Percentiles rank a stretch among this genome's conserved stretches.
Conservation (phyloP, 768 basidiomycete species). For the Tylopilus vinaceipallidus region DNA sequence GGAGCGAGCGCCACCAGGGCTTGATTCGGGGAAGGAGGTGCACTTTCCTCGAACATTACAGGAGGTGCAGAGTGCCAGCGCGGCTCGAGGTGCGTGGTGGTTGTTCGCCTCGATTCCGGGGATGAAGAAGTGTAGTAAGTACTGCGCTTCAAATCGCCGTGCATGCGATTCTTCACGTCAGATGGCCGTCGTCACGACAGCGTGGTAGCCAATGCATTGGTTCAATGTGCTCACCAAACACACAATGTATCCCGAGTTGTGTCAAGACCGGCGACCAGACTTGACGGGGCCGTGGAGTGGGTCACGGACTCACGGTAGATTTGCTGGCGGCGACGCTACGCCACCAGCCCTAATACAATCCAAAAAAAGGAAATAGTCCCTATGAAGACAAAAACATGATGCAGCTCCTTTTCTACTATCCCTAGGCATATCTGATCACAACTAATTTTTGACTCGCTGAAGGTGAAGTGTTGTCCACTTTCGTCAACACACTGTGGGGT, state of each 20-base stretch:
- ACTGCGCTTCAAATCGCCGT: background rate
- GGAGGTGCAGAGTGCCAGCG: background rate
- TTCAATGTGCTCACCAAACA: background rate
- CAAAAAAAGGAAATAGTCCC: slow-evolving; percentile 1
- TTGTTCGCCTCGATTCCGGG: background rate
- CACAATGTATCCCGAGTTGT: background rate
- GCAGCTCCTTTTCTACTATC: too few relatives aligned
- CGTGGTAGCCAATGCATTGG: background rate
- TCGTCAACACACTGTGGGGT: too few relatives aligned
- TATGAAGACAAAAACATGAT: too few relatives aligned
- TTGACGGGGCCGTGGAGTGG: background rate
- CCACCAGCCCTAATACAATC: background rate
- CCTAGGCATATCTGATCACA: too few relatives aligned
- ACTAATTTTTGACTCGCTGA: too few relatives aligned
- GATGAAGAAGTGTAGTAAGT: background rate
- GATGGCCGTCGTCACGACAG: background rate
- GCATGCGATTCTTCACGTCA: slow-evolving; percentile 8
- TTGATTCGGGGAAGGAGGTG: slow-evolving; percentile 31
- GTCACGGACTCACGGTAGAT: too few relatives aligned
- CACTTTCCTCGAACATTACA: slow-evolving; percentile 31
- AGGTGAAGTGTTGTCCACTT: too few relatives aligned
- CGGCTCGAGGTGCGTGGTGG: background rate
- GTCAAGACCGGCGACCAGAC: background rate
- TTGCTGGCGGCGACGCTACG: background rate
- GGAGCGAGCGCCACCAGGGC: slow-evolving; percentile 30